phyloP scores from a whole-genome alignment of 805 yeast genomes.

The Cyberlindnera xylosilytica region DNA sequence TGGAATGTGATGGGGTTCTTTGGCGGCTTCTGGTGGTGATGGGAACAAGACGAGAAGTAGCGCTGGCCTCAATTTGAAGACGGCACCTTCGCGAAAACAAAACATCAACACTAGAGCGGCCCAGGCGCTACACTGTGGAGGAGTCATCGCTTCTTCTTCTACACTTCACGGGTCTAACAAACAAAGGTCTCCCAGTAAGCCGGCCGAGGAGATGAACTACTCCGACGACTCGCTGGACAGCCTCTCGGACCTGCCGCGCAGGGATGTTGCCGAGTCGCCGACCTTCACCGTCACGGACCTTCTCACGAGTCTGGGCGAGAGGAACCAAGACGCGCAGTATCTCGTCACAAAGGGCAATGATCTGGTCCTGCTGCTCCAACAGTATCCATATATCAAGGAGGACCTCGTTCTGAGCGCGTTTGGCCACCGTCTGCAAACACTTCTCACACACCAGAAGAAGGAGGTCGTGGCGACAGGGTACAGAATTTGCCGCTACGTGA shows the following conservation, averaged over 20 bases:
- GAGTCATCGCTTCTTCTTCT: too few species aligned
- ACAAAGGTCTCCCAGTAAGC: too few species aligned
- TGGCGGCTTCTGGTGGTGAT: too few species aligned
- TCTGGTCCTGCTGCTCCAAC: constrained; percentile 51
- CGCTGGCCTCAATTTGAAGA: too few species aligned
- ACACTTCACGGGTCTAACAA: too few species aligned
- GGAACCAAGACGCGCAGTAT: constrained; percentile 45
- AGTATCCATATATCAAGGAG: constrained; percentile 56
- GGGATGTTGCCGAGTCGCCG: constrained; percentile 33
- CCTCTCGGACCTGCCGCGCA: constrained; percentile 1
- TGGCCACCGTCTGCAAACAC: constrained; percentile 53
- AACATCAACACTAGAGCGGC: too few species aligned
- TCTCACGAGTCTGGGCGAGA: constrained; percentile 52
- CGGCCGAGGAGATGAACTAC: too few species aligned
- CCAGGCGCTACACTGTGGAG: too few species aligned
- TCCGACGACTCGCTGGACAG: constrained; percentile 12
- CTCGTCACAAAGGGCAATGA: constrained; percentile 64
- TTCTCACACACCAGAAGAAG: constrained; percentile 54
- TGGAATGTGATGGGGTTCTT: too few species aligned
- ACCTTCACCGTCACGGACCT: constrained; percentile 66
- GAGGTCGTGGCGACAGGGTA: constrained; percentile 75
- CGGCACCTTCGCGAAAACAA: too few species aligned
- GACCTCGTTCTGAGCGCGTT: constrained; percentile 63
- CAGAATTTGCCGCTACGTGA: constrained; percentile 64
- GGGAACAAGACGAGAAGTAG: too few species aligned